These are phyloP conservation scores for Coffea eugenioides DNA, from an alignment of 257 asterid genomes.

Conservation along the genomic window DNA sequence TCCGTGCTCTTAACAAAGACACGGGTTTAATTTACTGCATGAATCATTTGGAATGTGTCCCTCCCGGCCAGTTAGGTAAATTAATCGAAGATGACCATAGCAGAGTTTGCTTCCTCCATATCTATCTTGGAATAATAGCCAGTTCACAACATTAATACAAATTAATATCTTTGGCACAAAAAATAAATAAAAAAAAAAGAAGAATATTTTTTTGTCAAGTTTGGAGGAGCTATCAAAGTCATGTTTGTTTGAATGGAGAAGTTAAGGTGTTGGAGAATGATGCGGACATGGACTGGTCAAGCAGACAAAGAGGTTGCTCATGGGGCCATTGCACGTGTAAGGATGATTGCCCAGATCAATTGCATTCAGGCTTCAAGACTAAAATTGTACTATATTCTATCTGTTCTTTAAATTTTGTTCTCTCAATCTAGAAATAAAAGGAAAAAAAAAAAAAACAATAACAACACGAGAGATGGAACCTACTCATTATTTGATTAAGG, in stretches of 20 bases:
- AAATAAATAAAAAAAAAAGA: not conserved
- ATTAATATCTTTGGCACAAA: not conserved
- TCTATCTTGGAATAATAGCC: no score
- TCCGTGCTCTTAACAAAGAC: no score
- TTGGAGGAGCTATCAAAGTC: not conserved
- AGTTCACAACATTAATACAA: no score
- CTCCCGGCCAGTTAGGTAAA: no score
- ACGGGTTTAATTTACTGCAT: no score
- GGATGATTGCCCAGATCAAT: constrained; percentile 31
- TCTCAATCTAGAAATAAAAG: not conserved
- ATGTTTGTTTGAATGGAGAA: constrained; percentile 9
- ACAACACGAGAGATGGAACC: not conserved
- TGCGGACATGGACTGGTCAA: constrained; percentile 62
- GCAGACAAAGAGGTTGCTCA: constrained; percentile 61
- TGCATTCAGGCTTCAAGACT: not conserved
- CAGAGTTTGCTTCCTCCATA: no score
- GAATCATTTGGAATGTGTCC: no score
- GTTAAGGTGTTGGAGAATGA: constrained; percentile 56
- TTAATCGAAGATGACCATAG: no score
- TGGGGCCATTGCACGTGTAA: constrained; percentile 85
- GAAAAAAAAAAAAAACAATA: not conserved
- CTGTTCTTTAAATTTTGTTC: not conserved
- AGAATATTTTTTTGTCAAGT: no score
- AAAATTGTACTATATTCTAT: not conserved
- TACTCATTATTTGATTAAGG: not conserved